Conservation (phyloP, 148 eudicot species). For the Pouteria glomerata region DNA sequence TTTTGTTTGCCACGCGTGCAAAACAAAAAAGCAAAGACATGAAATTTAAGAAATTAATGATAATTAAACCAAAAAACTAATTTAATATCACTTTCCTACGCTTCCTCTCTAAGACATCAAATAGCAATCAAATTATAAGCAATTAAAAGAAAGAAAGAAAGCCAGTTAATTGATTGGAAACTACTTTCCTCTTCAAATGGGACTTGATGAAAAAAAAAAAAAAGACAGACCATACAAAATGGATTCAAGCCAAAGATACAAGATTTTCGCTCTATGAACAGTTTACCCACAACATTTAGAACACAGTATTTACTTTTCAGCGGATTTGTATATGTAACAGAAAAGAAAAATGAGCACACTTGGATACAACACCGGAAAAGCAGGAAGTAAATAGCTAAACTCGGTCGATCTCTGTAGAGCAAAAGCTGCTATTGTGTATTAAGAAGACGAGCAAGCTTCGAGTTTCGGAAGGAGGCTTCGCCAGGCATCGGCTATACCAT, state of each 20-base stretch:
- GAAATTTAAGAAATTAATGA: too few relatives aligned
- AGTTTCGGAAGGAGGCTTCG: constrained; percentile 89
- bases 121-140: too few relatives aligned
- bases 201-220: neutral
- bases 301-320: constrained; percentile 1
- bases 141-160: constrained; percentile 18
- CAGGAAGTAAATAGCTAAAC: neutral
- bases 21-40: too few relatives aligned
- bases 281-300: constrained; percentile 2
- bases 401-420: neutral
- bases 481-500: constrained; percentile 85
- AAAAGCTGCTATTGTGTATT: neutral
- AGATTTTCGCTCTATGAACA: neutral
- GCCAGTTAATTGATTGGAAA: neutral
- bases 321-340: constrained; percentile 1
- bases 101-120: too few relatives aligned
- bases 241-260: neutral
- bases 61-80: too few relatives aligned
- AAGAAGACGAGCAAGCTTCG: constrained; percentile 69
- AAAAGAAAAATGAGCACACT: neutral
- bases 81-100: too few relatives aligned
- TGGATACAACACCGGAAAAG: constrained; percentile 12
- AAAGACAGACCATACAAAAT: neutral
- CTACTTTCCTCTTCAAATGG: neutral
- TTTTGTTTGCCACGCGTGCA: too few relatives aligned